A percentile compares a stretch with the other conserved stretches of the same genome.
Evolutionary conservation across 1,284 basidiomycete genomes (phyloP).

Genomic region (Tetrapyrgos nigripes): DNA sequence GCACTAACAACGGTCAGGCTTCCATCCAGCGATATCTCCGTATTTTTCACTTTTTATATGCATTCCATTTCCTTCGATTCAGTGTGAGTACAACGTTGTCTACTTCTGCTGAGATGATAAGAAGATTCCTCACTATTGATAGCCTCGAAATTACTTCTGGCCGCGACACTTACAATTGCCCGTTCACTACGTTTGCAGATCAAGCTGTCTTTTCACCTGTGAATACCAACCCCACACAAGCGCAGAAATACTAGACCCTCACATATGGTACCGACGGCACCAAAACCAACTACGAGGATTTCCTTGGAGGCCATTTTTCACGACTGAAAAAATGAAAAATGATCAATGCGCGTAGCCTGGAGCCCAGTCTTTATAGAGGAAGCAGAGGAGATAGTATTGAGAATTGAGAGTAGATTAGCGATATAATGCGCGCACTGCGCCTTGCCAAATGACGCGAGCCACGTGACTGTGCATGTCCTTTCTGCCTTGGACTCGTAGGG

Average conservation of each 20-base stretch:
- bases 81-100: no score
- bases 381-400: no score
- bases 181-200: constrained; percentile 17
- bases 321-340: neutral
- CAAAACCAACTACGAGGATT: constrained; percentile 23
- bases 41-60: constrained; percentile 20
- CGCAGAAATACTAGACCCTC: neutral
- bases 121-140: constrained; percentile 13
- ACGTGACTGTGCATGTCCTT: no score
- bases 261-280: constrained; percentile 26
- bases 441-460: no score
- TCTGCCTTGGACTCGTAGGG: no score
- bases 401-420: no score
- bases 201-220: constrained; percentile 12
- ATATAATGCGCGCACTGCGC: no score
- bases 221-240: neutral
- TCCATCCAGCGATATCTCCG: constrained; percentile 20
- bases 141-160: constrained; percentile 24
- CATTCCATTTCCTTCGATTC: constrained; percentile 20
- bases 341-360: no score
- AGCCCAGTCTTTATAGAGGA: no score
- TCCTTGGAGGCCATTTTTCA: constrained; percentile 15
- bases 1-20: constrained; percentile 18
- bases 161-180: constrained; percentile 24
- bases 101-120: no score